These are phyloP conservation scores for Oxytropis ochrocephala DNA, from an alignment of 306 rosid genomes.

Conservation along the genomic window DNA sequence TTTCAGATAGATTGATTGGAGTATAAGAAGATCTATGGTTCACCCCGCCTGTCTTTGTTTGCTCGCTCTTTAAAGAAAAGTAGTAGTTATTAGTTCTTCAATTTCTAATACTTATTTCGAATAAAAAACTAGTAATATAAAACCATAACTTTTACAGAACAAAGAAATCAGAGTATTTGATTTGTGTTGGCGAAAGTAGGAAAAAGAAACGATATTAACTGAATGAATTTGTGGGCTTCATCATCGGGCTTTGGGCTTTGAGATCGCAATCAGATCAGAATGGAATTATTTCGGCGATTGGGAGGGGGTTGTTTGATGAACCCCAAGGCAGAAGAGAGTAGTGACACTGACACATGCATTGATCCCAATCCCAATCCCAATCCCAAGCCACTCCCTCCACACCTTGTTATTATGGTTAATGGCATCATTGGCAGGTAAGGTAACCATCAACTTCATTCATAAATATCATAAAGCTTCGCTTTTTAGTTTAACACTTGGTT, in stretches of 20 bases:
- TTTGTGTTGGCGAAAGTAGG: neutral
- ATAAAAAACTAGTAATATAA: too few species aligned
- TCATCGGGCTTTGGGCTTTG: neutral
- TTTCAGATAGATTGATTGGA: neutral
- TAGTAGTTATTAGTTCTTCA: too few species aligned
- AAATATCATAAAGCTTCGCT: neutral
- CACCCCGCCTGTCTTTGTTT: too few species aligned
- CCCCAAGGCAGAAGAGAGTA: neutral
- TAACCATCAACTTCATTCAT: neutral
- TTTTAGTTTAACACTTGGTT: neutral
- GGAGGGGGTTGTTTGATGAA: neutral
- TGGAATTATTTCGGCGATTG: neutral
- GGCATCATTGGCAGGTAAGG: conserved; percentile 3
- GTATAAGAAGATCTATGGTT: neutral
- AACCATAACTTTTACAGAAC: too few species aligned
- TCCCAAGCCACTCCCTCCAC: neutral
- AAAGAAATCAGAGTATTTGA: neutral
- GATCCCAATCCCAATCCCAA: neutral
- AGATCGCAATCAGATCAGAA: neutral
- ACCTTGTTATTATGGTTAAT: conserved; percentile 13
- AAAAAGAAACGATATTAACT: neutral
- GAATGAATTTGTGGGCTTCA: conserved; percentile 11
- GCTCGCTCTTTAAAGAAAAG: too few species aligned
- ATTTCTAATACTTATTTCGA: too few species aligned
- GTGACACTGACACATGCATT: neutral